These are phyloP conservation scores for Moniliella sp. DNA, from an alignment of 1,284 basidiomycete species.

Conservation along the genomic window DNA sequence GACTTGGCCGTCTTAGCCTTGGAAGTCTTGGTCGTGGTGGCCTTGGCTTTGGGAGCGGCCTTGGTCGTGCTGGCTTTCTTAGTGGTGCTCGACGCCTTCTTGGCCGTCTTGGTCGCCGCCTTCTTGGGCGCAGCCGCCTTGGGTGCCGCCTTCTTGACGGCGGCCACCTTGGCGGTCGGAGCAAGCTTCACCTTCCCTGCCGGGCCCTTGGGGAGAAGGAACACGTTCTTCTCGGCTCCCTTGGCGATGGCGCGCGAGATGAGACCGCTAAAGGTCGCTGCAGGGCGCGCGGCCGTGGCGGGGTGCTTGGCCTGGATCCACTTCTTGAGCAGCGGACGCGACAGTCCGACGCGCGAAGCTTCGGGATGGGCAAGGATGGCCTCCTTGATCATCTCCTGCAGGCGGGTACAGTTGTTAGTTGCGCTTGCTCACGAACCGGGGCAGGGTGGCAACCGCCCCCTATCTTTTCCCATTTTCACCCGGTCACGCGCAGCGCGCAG, in stretches of 20 bases:
- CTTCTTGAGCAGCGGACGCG: slow-evolving; percentile 81
- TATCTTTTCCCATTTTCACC: too few relatives aligned
- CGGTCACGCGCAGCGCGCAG: too few relatives aligned
- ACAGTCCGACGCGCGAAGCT: slow-evolving; percentile 62
- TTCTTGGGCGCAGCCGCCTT: slow-evolving; percentile 16
- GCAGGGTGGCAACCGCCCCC: too few relatives aligned
- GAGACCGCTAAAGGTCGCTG: slow-evolving; percentile 52
- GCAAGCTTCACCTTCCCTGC: slow-evolving; percentile 61
- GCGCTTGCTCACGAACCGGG: too few relatives aligned
- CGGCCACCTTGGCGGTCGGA: slow-evolving; percentile 39
- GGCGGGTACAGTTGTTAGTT: too few relatives aligned
- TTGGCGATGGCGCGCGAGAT: slow-evolving; percentile 57
- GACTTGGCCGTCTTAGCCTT: too few relatives aligned
- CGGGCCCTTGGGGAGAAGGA: slow-evolving; percentile 65
- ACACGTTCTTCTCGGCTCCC: slow-evolving; percentile 57
- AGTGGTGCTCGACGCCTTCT: too few relatives aligned
- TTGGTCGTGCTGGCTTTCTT: too few relatives aligned
- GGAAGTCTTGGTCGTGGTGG: too few relatives aligned
- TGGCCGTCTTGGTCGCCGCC: too few relatives aligned
- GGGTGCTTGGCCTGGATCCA: slow-evolving; percentile 35
- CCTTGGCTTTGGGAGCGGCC: too few relatives aligned
- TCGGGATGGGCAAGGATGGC: slow-evolving; percentile 54
- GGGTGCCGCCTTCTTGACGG: slow-evolving; percentile 16
- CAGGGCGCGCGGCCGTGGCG: slow-evolving; percentile 14
- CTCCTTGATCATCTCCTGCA: slow-evolving; percentile 40